Base-by-base conservation (phyloP, 768 basidiomycete species). In the Fomitopsis pulvina region DNA sequence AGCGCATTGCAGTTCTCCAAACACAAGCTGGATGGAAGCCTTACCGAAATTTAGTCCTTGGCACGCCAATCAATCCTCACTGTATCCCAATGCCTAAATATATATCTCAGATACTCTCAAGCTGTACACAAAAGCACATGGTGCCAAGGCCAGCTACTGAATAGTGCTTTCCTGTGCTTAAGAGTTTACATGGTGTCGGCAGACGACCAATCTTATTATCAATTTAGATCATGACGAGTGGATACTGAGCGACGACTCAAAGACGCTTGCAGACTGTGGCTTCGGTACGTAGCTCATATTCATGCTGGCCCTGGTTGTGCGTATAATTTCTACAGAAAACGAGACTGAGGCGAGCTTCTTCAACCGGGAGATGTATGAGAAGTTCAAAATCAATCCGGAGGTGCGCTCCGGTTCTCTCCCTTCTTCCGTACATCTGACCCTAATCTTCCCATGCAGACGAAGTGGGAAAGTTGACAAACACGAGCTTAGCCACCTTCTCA, bases 191-290 rank as follows among this genome's bases (percentile, higher is more conserved):
- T 16, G 9, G 9, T 27, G 5, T 7, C 21, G 24, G 22, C 59
- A 97, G 95, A 95, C 94, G 1, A 88, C 88, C 27, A 98, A 99
- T 69, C 75, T 99, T 25, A 97, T 99, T 67, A 97, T 99, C 63
- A 99, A 99, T 66, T 77, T 98, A 50, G 92, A 96, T 61, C 80
- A 94, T 60, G 95, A 98, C 51, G 88, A 92, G 8, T 95, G 92
- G 89, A 89, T 97, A 53, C 68, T 93, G 14, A 69, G 78, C 41
- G 81, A 92, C 55, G 84, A 85, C 34, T 62, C 63, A 7, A 78
- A 76, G 60, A 73, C 70, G 0, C 74, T 99, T n/a, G 79, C 73
- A 2, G 79, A 83, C 3, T 66, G 79, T 29, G 92, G 86, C 16
- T 78, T 94, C 42, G 88, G 95, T 94, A 51, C 50, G 83, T 68